phyloP scores from a whole-genome alignment of 2,329 filamentous ascomycete species.

The Hypoxylon sp. region DNA sequence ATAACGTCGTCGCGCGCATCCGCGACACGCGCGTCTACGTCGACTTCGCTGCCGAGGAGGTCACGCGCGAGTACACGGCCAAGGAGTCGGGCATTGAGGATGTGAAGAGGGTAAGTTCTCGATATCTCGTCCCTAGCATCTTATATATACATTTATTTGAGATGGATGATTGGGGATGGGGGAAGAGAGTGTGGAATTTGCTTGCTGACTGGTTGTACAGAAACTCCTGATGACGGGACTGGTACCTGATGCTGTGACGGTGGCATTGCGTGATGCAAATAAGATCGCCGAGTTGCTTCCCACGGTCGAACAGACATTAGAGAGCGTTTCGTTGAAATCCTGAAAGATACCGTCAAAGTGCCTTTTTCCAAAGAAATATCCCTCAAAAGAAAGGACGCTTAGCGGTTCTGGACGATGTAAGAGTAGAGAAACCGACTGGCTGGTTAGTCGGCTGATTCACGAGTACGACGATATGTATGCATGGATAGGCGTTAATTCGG shows the following conservation, averaged over 20 bases:
- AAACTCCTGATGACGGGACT: constrained; percentile 57
- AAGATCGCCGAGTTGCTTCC: constrained; percentile 74
- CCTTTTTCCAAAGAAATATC: background rate
- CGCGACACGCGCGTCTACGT: constrained; percentile 93
- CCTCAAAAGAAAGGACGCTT: background rate
- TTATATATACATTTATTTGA: background rate
- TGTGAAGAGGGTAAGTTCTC: constrained; percentile 75
- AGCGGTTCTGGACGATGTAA: constrained; percentile 19
- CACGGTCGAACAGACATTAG: constrained; percentile 72
- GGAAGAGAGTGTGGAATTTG: background rate
- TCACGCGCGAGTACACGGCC: constrained; percentile 92
- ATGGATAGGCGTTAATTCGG: constrained; percentile 39
- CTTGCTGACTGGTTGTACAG: constrained; percentile 47
- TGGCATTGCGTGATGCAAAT: constrained; percentile 79
- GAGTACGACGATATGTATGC: constrained; percentile 40
- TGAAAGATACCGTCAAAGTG: constrained; percentile 1
- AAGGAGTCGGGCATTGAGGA: constrained; percentile 85
- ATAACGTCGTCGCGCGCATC: constrained; percentile 89
- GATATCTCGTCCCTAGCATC: background rate
- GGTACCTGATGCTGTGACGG: constrained; percentile 75
- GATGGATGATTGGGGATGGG: background rate
- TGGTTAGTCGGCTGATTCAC: constrained; percentile 10
- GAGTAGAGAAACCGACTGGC: constrained; percentile 12
- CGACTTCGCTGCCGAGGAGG: constrained; percentile 83
- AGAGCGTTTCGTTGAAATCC: constrained; percentile 57